Evolutionary conservation across 176 grass and related monocot genomes (phyloP), one percentile per base, ranked within the genome.

Genomic region (Cenchrus purpureus): DNA sequence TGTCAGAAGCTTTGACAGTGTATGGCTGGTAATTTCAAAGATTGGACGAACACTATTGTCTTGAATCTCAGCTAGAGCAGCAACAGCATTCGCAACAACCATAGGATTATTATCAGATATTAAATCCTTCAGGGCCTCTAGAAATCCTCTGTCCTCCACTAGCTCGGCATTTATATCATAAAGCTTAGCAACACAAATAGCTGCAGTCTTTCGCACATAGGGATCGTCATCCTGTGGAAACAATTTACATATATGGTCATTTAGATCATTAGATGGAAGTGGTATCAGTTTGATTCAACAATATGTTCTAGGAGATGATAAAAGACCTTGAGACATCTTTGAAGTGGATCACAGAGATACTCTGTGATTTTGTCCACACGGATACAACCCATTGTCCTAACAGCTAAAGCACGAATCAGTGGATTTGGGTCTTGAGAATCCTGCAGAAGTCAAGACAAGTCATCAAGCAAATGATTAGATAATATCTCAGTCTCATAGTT

Each of bases 1-100:
- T 73, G 97, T 96, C 83, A 99, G 86, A 81, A 99, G 97, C 84
- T 99, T 99, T 52, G 97, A 92, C 64, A 96, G 85, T 67, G 93
- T 99, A 88, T 96, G 93, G 86, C 97, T 96, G 79, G 90, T 99
- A 51, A 99, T 96, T 73, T 99, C 93, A 92, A 99, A 99, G 56
- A 94, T 92, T 62, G 93, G 91, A 20, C 79, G 78, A 54, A 85
- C 72, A 71, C 97, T 96, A 70, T 67, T 96, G 40, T 99, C 97
- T 75, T 99, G 88, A 91, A 99, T 96, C 90, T 99, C 97, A 71
- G 97, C 97, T 59, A 99, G 84, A 9, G 97, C 97, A 78, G 97
- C 97, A 87, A 99, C 97, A 51, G 97, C 97, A 96, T 99, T 99
- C 92, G 97, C 97, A 78, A 99, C 97, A 34, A 99, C 97, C 97